Conservation (phyloP, 2,329 filamentous ascomycete genomes). For the Talaromyces sp. region DNA sequence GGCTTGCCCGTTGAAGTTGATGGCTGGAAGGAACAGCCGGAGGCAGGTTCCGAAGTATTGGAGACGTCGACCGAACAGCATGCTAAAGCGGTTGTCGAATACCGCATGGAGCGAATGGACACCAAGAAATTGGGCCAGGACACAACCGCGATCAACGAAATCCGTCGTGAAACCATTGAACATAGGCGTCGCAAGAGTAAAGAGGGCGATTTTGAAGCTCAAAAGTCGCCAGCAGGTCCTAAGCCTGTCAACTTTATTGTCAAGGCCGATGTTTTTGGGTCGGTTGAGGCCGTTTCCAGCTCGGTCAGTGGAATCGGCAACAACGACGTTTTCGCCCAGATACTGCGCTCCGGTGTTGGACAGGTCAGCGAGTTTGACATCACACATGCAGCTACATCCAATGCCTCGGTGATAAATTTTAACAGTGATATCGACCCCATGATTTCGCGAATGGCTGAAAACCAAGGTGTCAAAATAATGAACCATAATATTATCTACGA, state of each 20-base stretch:
- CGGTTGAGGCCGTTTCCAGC: slow-evolving; percentile 81
- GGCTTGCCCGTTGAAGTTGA: slow-evolving; percentile 89
- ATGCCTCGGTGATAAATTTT: slow-evolving; percentile 78
- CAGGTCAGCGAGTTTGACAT: slow-evolving; percentile 80
- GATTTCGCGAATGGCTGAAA: slow-evolving; percentile 66
- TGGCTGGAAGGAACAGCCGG: slow-evolving; percentile 86
- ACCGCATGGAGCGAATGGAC: slow-evolving; percentile 68
- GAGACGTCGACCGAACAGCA: slow-evolving; percentile 74
- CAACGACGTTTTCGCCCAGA: slow-evolving; percentile 71
- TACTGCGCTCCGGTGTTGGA: slow-evolving; percentile 75
- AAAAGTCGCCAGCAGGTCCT: slow-evolving; percentile 43
- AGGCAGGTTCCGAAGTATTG: slow-evolving; percentile 80
- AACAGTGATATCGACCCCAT: slow-evolving; percentile 66
- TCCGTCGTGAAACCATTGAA: slow-evolving; percentile 58
- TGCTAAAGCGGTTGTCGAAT: slow-evolving; percentile 72
- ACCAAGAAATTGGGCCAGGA: slow-evolving; percentile 61
- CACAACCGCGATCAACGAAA: slow-evolving; percentile 72
- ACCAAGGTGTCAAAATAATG: slow-evolving; percentile 69
- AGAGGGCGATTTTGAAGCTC: slow-evolving; percentile 29
- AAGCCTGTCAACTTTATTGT: slow-evolving; percentile 73
- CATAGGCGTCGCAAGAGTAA: slow-evolving; percentile 33
- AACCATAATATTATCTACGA: slow-evolving; percentile 68
- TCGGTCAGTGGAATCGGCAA: slow-evolving; percentile 75
- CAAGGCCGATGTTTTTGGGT: slow-evolving; percentile 90
- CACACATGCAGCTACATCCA: slow-evolving; percentile 75